These are phyloP conservation scores for Microglena sp. DNA, from an alignment of 139 green algal species.

Conservation along the genomic window DNA sequence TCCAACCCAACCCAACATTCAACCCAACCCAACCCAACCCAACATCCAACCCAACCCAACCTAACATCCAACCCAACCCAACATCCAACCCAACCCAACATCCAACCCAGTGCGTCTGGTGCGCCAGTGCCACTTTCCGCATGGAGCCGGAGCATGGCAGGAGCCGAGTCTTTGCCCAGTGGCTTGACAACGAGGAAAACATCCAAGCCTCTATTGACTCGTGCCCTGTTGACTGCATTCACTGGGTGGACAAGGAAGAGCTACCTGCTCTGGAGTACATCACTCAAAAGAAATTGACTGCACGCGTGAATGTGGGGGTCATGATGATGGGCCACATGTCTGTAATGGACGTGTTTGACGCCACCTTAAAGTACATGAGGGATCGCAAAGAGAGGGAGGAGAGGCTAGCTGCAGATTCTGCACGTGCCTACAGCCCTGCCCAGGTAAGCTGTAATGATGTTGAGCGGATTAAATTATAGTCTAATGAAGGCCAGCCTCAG, in stretches of 20 bases:
- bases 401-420: conserved; percentile 16
- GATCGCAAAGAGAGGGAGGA: conserved; percentile 44
- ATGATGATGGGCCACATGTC: conserved; percentile 67
- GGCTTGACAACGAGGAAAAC: conserved; percentile 67
- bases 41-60: no score
- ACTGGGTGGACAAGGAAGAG: conserved; percentile 69
- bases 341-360: conserved; percentile 33
- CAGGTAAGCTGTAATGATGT: no score
- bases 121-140: conserved; percentile 63
- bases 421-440: conserved; percentile 39
- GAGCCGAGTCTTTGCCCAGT: conserved; percentile 66
- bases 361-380: conserved; percentile 35
- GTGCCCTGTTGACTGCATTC: conserved; percentile 82
- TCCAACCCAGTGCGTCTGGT: conserved; percentile 55
- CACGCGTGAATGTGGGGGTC: conserved; percentile 48
- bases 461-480: no score
- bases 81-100: neutral
- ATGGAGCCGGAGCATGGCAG: conserved; percentile 68
- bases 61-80: neutral
- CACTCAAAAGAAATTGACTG: conserved; percentile 42
- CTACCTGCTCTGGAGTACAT: conserved; percentile 73
- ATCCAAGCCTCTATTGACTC: conserved; percentile 55
- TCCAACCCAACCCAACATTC: no score
- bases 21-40: no score
- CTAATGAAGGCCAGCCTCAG: no score